These are phyloP conservation scores for Plantago rigida DNA, from an alignment of 305 asterid genomes.

Conservation along the genomic window DNA sequence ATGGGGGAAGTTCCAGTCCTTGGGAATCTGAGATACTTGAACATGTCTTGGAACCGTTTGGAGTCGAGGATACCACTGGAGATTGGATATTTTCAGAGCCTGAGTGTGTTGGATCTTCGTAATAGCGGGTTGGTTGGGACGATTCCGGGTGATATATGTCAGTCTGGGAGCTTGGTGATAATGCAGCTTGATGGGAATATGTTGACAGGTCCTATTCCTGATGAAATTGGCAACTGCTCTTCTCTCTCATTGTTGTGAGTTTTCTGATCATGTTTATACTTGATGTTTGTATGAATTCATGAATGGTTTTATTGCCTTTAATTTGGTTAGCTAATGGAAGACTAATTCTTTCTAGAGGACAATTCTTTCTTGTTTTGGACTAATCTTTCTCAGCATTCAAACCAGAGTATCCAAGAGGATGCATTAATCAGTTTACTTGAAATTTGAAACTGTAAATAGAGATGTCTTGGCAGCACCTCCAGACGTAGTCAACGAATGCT, in stretches of 20 bases:
- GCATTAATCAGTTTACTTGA: too few relatives aligned
- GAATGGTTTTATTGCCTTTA: too few relatives aligned
- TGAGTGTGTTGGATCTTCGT: conserved; percentile 67
- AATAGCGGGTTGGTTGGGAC: conserved; percentile 46
- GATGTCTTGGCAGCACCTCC: too few relatives aligned
- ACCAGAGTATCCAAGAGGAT: too few relatives aligned
- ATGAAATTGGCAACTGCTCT: conserved; percentile 75
- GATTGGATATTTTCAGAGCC: conserved; percentile 61
- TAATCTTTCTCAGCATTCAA: too few relatives aligned
- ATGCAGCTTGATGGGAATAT: conserved; percentile 88
- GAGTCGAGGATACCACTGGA: conserved; percentile 70
- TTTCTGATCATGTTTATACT: background rate
- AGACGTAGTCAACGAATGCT: too few relatives aligned
- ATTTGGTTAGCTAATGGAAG: too few relatives aligned
- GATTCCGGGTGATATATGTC: conserved; percentile 71
- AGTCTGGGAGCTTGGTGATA: conserved; percentile 70
- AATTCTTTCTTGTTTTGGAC: too few relatives aligned
- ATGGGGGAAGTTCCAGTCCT: conserved; percentile 61
- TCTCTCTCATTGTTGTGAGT: conserved; percentile 80
- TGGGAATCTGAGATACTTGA: conserved; percentile 58
- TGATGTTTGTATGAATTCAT: too few relatives aligned
- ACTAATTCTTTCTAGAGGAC: too few relatives aligned
- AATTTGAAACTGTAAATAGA: too few relatives aligned
- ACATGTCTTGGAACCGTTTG: conserved; percentile 68
- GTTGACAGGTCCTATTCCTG: conserved; percentile 63